Base-by-base conservation (phyloP, 108 stramenopile genomes). In the Nitzschia sp. region DNA sequence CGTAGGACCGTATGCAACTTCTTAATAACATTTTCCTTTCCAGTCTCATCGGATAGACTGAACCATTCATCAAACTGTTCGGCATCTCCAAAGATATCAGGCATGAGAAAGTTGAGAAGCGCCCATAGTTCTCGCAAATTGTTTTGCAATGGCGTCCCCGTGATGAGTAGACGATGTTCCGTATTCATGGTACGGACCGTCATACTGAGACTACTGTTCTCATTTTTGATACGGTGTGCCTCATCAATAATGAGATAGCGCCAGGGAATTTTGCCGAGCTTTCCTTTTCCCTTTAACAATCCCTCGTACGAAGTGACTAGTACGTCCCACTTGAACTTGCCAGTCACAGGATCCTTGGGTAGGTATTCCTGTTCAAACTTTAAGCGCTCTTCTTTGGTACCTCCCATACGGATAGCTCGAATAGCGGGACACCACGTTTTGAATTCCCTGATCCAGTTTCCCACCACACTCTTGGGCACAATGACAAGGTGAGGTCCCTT, bases 211-310 rank as follows among this genome's bases (percentile, higher is more conserved):
- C 83, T 80, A 3, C 87, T 89, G 55, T 97, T 95, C 70, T 97
- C 96, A 78, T 99, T 99, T 83, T 99, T 99, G 91, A 99, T 98
- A 42, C 99, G 85, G 78, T 99, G 99, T 0, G 97, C 99, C 66
- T 99, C 98, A 78, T 98, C 97, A 59, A 84, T 80, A 59, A 89
- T 90, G 26, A 90, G 66, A 54, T 92, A 93, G 51, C 86, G 81
- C 92, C 90, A 95, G 9, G 85, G 66, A 47, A 98, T 96, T 66
- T 85, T 91, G 23, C 68, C 68, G 32, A 99, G 77, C 35, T 79
- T 82, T 30, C 72, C 66, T 76, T 87, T 86, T 71, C 97, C 97
- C 75, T 97, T 97, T 77, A 94, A 81, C 26, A 94, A 57, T 6
- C 88, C 95, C 82, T 99, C 99, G 72, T 98, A 99, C 23, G 94